These are phyloP conservation scores for Thyridium curvatum DNA, from an alignment of 2,329 filamentous ascomycete species.

Conservation along the genomic window DNA sequence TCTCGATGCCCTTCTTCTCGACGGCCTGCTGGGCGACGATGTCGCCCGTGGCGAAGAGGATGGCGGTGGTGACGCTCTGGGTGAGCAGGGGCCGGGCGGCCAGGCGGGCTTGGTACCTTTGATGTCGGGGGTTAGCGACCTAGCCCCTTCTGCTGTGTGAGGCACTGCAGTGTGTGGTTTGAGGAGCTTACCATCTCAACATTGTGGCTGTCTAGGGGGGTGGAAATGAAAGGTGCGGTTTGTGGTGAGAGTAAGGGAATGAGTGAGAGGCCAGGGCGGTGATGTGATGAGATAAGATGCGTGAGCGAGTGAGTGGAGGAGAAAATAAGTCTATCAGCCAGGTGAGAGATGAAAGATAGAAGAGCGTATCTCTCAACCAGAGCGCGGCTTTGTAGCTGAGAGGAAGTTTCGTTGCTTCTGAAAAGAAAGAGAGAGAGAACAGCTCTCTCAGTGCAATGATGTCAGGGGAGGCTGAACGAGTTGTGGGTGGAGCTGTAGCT, in stretches of 20 bases:
- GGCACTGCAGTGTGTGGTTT: too few relatives aligned
- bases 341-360: too few relatives aligned
- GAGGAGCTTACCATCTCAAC: slow-evolving; percentile 8
- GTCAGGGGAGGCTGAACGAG: too few relatives aligned
- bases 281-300: neutral
- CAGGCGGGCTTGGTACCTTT: slow-evolving; percentile 81
- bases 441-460: too few relatives aligned
- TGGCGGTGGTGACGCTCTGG: slow-evolving; percentile 81
- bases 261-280: neutral
- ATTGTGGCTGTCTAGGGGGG: neutral
- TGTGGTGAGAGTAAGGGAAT: neutral
- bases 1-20: slow-evolving; percentile 69
- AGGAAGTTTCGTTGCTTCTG: too few relatives aligned
- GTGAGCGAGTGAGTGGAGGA: too few relatives aligned
- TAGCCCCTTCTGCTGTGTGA: neutral
- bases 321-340: too few relatives aligned
- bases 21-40: slow-evolving; percentile 85
- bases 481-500: too few relatives aligned
- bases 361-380: too few relatives aligned
- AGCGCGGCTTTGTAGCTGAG: too few relatives aligned
- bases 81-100: slow-evolving; percentile 80
- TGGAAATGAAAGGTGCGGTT: neutral
- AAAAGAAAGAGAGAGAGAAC: too few relatives aligned
- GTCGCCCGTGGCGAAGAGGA: slow-evolving; percentile 91
- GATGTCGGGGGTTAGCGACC: neutral